These are phyloP conservation scores for Skeletonema tropicum DNA, from an alignment of 108 stramenopile species.

Conservation along the genomic window DNA sequence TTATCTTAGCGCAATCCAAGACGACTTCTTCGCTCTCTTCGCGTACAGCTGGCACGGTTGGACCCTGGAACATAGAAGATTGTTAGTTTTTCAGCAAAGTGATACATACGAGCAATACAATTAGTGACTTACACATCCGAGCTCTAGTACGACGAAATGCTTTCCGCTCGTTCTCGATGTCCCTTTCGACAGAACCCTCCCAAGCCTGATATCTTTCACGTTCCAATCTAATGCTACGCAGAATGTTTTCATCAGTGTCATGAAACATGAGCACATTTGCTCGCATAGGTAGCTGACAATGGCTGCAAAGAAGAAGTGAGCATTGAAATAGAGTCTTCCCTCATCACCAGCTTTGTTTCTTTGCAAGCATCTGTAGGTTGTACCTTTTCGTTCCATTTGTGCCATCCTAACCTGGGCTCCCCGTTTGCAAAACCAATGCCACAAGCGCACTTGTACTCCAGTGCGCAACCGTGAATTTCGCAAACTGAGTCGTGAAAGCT, in stretches of 20 bases:
- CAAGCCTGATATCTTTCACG: constrained; percentile 54
- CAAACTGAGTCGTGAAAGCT: constrained; percentile 32
- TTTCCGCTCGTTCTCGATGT: constrained; percentile 5
- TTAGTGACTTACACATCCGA: constrained; percentile 38
- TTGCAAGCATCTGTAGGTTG: constrained; percentile 11
- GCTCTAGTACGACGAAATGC: constrained; percentile 57
- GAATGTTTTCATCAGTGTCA: constrained; percentile 50
- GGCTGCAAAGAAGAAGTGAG: constrained; percentile 15
- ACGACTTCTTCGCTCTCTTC: constrained; percentile 58
- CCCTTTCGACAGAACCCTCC: constrained; percentile 55
- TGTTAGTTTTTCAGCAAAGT: no score
- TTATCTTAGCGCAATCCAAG: constrained; percentile 33
- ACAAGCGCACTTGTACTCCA: constrained; percentile 37
- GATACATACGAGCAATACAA: no score
- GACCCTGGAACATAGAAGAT: constrained; percentile 6
- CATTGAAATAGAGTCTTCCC: background rate
- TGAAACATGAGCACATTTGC: constrained; percentile 56
- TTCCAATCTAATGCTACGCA: constrained; percentile 19
- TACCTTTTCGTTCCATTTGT: constrained; percentile 41
- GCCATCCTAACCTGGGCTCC: constrained; percentile 43
- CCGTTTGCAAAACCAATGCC: constrained; percentile 41
- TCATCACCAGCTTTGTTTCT: constrained; percentile 15
- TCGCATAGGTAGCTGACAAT: constrained; percentile 35
- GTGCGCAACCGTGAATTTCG: constrained; percentile 57
- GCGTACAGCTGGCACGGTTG: constrained; percentile 61